Evolutionary conservation across 1,284 basidiomycete genomes (phyloP).

Genomic region (Ganoderma leucocontextum): DNA sequence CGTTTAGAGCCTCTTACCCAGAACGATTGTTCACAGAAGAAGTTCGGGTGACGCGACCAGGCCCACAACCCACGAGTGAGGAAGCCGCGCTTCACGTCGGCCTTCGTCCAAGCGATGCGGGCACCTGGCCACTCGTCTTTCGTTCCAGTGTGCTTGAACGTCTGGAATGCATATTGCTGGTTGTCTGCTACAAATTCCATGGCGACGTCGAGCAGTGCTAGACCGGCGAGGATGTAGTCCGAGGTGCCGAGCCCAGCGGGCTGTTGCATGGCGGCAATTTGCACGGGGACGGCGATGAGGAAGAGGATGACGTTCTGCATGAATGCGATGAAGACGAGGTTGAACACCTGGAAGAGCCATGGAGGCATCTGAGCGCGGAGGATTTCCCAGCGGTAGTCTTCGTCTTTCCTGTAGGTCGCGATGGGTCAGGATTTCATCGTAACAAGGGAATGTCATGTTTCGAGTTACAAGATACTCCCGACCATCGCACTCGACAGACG

Average conservation of each 20-base stretch:
- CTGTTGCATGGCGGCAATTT: conserved; percentile 61
- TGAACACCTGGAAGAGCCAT: conserved; percentile 81
- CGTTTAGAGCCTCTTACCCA: conserved; percentile 65
- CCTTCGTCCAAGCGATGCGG: conserved; percentile 66
- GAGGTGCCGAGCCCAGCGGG: conserved; percentile 61
- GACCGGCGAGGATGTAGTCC: conserved; percentile 71
- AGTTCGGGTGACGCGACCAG: conserved; percentile 91
- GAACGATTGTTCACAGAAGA: conserved; percentile 88
- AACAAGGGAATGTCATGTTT: background rate
- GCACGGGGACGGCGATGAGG: conserved; percentile 70
- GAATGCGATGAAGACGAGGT: conserved; percentile 83
- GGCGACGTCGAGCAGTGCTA: conserved; percentile 67
- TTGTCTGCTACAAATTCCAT: conserved; percentile 89
- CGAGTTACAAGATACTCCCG: background rate
- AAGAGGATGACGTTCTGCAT: conserved; percentile 87
- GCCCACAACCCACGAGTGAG: conserved; percentile 86
- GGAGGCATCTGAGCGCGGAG: conserved; percentile 73
- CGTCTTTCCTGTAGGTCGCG: conserved; percentile 59
- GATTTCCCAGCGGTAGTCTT: conserved; percentile 93
- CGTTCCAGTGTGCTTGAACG: conserved; percentile 73
- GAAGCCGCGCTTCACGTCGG: conserved; percentile 85
- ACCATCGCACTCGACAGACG: conserved; percentile 16
- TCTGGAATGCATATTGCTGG: conserved; percentile 88
- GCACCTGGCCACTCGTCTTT: conserved; percentile 70
- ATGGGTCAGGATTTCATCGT: background rate